phyloP scores from a whole-genome alignment of 2,329 filamentous ascomycete species.

The Alternaria burnsii region DNA sequence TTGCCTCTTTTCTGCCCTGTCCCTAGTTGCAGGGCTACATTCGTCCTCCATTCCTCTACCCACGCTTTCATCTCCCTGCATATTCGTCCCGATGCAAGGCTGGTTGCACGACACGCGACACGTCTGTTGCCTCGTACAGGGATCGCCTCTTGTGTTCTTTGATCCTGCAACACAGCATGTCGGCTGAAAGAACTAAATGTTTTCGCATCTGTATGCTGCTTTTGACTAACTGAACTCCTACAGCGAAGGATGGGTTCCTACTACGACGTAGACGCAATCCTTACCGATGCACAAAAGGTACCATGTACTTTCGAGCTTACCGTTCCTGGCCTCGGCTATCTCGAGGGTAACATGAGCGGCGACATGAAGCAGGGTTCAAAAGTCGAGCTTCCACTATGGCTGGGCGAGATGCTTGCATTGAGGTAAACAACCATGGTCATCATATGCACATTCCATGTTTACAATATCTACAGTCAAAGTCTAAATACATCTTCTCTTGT shows the following conservation, averaged over 20 bases:
- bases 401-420: slow-evolving; percentile 90
- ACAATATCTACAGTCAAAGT: slow-evolving; percentile 33
- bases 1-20: slow-evolving; percentile 11
- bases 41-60: slow-evolving; percentile 2
- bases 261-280: slow-evolving; percentile 84
- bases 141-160: slow-evolving; percentile 6
- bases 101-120: slow-evolving; percentile 39
- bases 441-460: slow-evolving; percentile 10
- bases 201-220: not conserved
- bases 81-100: slow-evolving; percentile 24
- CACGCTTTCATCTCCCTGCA: slow-evolving; percentile 26
- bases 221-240: not conserved
- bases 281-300: slow-evolving; percentile 92
- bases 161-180: not conserved
- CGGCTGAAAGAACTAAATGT: not conserved
- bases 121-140: slow-evolving; percentile 21
- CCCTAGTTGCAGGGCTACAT: not conserved
- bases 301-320: slow-evolving; percentile 95
- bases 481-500: slow-evolving; percentile 56
- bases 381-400: slow-evolving; percentile 88
- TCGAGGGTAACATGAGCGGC: slow-evolving; percentile 80
- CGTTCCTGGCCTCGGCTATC: slow-evolving; percentile 84
- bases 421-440: slow-evolving; percentile 51
- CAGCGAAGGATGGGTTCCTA: slow-evolving; percentile 65
- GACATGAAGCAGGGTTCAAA: slow-evolving; percentile 81